phyloP scores from a whole-genome alignment of 2,329 filamentous ascomycete species.

The Incumbomyces delicatus region DNA sequence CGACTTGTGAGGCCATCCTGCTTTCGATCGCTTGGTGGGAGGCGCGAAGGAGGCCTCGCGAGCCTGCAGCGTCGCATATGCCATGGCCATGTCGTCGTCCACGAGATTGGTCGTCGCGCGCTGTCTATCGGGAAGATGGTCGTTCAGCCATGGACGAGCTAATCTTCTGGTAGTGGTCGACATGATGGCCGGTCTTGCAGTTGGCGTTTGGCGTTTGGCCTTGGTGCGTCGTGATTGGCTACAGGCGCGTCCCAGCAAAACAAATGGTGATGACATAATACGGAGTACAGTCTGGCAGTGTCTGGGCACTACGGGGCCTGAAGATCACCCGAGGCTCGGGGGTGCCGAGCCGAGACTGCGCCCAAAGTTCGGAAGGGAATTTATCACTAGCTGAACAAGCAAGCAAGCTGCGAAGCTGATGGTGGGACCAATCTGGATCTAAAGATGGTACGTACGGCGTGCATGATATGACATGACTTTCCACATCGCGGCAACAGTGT shows the following conservation, averaged over 20 bases:
- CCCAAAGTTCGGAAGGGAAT: background rate
- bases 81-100: constrained; percentile 17
- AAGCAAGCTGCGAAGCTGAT: background rate
- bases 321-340: background rate
- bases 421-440: too few species aligned
- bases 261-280: constrained; percentile 6
- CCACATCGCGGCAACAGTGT: constrained; percentile 17
- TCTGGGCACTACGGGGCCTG: background rate
- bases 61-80: constrained; percentile 53
- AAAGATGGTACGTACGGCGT: background rate
- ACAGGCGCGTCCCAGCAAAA: constrained; percentile 5
- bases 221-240: background rate
- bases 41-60: constrained; percentile 72
- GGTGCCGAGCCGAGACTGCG: background rate
- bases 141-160: constrained; percentile 1
- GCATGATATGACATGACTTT: constrained; percentile 15
- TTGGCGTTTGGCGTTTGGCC: background rate
- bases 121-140: background rate
- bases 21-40: constrained; percentile 48
- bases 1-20: constrained; percentile 66
- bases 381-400: background rate
- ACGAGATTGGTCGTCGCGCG: background rate
- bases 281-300: too few species aligned
- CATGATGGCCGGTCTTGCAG: background rate
- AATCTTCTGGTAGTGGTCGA: constrained; percentile 1